Conservation (phyloP, 495 filamentous ascomycete species). For the Xylaria bambusicola region DNA sequence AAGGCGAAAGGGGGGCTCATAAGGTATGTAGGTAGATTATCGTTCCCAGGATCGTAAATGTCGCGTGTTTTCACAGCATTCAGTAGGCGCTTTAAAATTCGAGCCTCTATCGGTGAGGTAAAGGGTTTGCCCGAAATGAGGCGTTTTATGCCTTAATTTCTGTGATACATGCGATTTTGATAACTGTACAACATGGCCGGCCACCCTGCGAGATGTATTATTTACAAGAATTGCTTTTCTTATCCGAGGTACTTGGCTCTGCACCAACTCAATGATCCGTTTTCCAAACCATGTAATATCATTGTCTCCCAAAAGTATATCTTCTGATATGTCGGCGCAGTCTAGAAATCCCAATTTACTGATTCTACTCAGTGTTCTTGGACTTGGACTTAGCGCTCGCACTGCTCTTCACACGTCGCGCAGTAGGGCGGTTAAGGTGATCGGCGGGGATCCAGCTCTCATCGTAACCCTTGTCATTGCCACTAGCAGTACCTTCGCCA, state of each 20-base stretch:
- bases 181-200: conserved; percentile 17
- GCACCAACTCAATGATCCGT: conserved; percentile 2
- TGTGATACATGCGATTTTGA: conserved; percentile 7
- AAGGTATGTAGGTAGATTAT: too few species aligned
- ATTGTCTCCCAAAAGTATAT: conserved; percentile 2
- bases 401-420: conserved; percentile 76
- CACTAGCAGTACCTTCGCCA: conserved; percentile 66
- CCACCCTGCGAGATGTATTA: conserved; percentile 1
- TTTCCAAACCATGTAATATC: conserved; percentile 13
- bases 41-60: too few species aligned
- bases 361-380: conserved; percentile 35
- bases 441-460: conserved; percentile 93
- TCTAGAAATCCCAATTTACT: not conserved
- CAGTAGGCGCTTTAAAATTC: too few species aligned
- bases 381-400: conserved; percentile 59
- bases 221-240: conserved; percentile 3
- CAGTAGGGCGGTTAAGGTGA: conserved; percentile 85
- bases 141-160: conserved; percentile 12
- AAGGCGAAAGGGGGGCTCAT: too few species aligned
- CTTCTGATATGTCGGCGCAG: not conserved
- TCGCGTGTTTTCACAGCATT: too few species aligned
- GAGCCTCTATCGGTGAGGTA: too few species aligned
- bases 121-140: too few species aligned
- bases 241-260: not conserved
- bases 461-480: conserved; percentile 72